Base-by-base conservation (phyloP, 2,329 filamentous ascomycete genomes). In the Alternaria sp. region DNA sequence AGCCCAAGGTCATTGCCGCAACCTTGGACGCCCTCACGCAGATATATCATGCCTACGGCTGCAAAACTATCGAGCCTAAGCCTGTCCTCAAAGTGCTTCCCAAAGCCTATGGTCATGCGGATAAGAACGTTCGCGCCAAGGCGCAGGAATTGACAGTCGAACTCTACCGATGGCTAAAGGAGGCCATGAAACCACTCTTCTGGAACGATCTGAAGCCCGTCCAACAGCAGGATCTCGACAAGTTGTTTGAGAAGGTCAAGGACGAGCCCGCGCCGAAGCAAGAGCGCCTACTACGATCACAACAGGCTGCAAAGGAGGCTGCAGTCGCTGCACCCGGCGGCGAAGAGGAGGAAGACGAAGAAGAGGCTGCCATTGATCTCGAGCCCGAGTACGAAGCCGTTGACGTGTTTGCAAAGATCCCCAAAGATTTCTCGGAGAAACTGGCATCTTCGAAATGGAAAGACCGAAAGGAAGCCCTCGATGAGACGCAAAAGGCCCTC, bases 131-230 rank as follows among this genome's bases (percentile, higher is more conserved):
- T 16, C 90, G 95, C 79, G 93, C 94, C 4, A 95, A 97, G 78
- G 93, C 94, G 28, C 95, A 95, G 48, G 93, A 91, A 70, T 84
- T 99, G 59, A 91, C 94, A 0, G 92, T 97, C 49, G 96, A 99
- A 76, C 87, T 99, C 59, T 99, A 99, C 80, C 86, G 95, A 79
- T 99, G 96, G 95, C 85, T 99, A 34, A 91, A 94, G 68, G 95
- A 99, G 66, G 94, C 94, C 11, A 97, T 99, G 89, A 99, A 99
- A 78, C 93, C 94, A 38, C 90, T 98, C 80, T 98, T 99, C 78
- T 99, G 95, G 94, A 89, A 87, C 45, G 95, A 99, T 60, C 81
- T 99, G 63, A 99, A 99, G 78, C 91, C 94, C 0, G 94, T 97
- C 0, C 95, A 99, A 76, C 95, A 99, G 78, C 89, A 90, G 63